A percentile compares a stretch with the other conserved stretches of the same genome.
Conservation (phyloP, 192 early-diverging fungal species). For the Linnemannia schmuckeri region DNA sequence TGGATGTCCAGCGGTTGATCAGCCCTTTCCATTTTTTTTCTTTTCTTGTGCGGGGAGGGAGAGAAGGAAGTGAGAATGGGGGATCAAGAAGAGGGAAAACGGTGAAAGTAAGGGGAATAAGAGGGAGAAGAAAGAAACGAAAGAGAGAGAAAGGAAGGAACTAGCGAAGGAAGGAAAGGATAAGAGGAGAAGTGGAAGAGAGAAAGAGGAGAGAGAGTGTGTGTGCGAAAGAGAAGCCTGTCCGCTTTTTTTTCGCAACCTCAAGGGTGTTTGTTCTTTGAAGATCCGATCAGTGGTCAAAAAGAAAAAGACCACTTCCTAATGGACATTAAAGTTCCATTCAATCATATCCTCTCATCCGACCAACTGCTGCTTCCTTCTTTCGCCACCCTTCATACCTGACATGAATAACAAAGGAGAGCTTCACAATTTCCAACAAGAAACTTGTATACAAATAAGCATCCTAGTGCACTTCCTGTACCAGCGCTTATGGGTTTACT, state of each 20-base stretch:
- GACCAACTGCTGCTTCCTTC: no score
- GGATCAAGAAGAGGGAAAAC: background rate
- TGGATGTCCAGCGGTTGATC: conserved; percentile 42
- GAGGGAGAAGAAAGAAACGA: background rate
- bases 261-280: background rate
- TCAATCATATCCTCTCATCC: background rate
- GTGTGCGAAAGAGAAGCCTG: no score
- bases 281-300: background rate
- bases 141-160: background rate
- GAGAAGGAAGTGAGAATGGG: background rate
- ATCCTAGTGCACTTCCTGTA: conserved; percentile 11
- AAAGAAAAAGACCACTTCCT: background rate
- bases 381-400: no score
- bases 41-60: background rate
- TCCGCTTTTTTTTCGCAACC: background rate
- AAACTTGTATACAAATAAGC: no score
- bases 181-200: background rate
- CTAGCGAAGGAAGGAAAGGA: background rate
- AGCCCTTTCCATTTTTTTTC: conserved; percentile 3
- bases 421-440: no score
- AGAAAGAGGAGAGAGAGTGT: no score
- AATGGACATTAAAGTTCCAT: background rate
- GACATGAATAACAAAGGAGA: no score
- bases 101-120: background rate
- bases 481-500: conserved; percentile 25